Conservation (phyloP, 2,329 filamentous ascomycete genomes). For the Botrytis medusae region DNA sequence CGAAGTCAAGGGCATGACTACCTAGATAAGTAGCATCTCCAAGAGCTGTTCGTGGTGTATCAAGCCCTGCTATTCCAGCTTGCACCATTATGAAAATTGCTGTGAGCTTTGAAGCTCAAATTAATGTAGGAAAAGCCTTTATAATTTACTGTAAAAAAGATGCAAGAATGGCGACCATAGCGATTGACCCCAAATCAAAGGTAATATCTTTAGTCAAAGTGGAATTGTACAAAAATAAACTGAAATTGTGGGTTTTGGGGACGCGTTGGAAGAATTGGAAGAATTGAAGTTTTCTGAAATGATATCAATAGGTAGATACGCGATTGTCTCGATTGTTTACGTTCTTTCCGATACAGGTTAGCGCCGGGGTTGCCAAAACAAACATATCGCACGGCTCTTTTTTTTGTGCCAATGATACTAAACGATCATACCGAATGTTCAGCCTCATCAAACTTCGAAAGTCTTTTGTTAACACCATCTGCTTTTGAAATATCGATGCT, state of each 20-base stretch:
- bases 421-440: not conserved
- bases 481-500: not conserved
- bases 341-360: conserved; percentile 25
- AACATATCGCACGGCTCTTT: not conserved
- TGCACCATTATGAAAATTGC: conserved; percentile 56
- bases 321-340: conserved; percentile 34
- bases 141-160: conserved; percentile 28
- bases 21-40: conserved; percentile 81
- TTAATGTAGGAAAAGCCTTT: conserved; percentile 27
- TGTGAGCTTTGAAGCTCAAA: conserved; percentile 29
- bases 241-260: not conserved
- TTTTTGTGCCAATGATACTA: not conserved
- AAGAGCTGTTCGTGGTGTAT: conserved; percentile 82
- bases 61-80: conserved; percentile 64
- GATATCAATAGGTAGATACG: conserved; percentile 26
- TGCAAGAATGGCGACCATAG: conserved; percentile 30
- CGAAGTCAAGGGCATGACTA: conserved; percentile 66
- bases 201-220: conserved; percentile 21
- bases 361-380: conserved; percentile 16
- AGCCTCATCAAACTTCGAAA: conserved; percentile 5
- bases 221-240: conserved; percentile 19
- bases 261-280: not conserved
- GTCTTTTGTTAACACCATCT: not conserved
- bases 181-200: conserved; percentile 38
- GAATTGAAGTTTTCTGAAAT: conserved; percentile 16